Conservation (phyloP, 1,139 yeast genomes). For the Geotrichum klebahnii region DNA sequence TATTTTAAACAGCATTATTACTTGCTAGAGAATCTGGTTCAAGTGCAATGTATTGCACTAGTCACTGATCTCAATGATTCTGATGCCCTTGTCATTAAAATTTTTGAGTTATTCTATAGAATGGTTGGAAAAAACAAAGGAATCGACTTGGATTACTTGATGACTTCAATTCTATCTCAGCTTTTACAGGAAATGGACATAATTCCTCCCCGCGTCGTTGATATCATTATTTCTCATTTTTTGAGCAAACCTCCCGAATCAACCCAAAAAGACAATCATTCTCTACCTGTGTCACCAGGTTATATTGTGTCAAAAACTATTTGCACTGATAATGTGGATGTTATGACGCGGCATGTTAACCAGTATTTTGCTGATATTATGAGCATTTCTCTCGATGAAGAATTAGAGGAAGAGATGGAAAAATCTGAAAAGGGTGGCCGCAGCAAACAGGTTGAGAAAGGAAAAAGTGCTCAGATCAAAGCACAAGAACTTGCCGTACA, state of each 20-base stretch:
- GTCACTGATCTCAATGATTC: slow-evolving; percentile 71
- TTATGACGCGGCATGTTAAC: slow-evolving; percentile 73
- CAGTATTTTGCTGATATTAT: slow-evolving; percentile 76
- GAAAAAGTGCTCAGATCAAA: slow-evolving; percentile 23
- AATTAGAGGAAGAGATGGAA: slow-evolving; percentile 30
- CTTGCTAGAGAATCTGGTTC: slow-evolving; percentile 65
- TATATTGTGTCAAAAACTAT: slow-evolving; percentile 63
- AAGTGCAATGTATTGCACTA: slow-evolving; percentile 72
- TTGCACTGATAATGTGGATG: slow-evolving; percentile 66
- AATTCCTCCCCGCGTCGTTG: slow-evolving; percentile 61
- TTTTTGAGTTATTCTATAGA: slow-evolving; percentile 64
- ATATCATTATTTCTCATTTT: slow-evolving; percentile 57
- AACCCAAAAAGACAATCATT: slow-evolving; percentile 32
- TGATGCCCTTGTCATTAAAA: slow-evolving; percentile 49
- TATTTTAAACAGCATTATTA: slow-evolving; percentile 65
- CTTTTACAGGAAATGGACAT: slow-evolving; percentile 69
- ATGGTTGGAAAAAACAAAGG: slow-evolving; percentile 33
- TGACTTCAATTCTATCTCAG: slow-evolving; percentile 68
- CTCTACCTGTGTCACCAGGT: slow-evolving; percentile 49
- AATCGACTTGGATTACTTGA: slow-evolving; percentile 47
- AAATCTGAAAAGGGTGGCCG: slow-evolving; percentile 20
- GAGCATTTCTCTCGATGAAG: slow-evolving; percentile 33
- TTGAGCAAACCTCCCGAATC: slow-evolving; percentile 41
- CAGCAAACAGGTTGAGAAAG: neutral
- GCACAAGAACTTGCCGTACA: slow-evolving; percentile 58